Conservation (phyloP, 208 protist species). For the Wallacemonas sp. region DNA sequence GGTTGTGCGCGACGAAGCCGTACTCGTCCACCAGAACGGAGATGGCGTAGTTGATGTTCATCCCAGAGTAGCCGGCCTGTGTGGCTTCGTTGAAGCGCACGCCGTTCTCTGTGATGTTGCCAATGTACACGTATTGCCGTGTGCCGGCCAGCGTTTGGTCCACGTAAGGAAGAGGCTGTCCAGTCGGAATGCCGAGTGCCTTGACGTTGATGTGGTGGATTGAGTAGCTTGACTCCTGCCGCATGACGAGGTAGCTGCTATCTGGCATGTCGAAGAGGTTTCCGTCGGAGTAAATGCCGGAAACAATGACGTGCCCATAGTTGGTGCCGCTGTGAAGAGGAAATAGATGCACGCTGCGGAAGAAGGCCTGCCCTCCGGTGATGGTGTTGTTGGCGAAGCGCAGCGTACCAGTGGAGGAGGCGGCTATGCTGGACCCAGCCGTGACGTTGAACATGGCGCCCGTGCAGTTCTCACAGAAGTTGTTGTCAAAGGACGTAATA, state of each 20-base stretch:
- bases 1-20: constrained; percentile 10
- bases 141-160: not conserved
- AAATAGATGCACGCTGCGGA: not conserved
- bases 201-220: constrained; percentile 5
- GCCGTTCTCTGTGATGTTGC: constrained; percentile 7
- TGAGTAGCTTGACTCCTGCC: not conserved
- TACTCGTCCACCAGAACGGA: not conserved
- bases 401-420: not conserved
- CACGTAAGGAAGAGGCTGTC: not conserved
- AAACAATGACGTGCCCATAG: not conserved
- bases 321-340: not conserved
- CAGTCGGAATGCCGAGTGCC: not conserved
- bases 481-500: not conserved
- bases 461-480: constrained; percentile 4
- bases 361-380: constrained; percentile 7
- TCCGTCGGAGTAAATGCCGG: not conserved
- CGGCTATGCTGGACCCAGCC: not conserved
- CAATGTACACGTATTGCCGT: not conserved
- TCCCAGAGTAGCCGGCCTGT: not conserved
- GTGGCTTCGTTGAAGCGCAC: constrained; percentile 1
- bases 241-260: not conserved
- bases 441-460: constrained; percentile 1
- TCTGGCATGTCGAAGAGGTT: not conserved
- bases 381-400: constrained; percentile 15
- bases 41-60: constrained; percentile 2